These are phyloP conservation scores for Aspergillus ustus DNA, from an alignment of 2,329 filamentous ascomycete genomes.

Conservation along the genomic window DNA sequence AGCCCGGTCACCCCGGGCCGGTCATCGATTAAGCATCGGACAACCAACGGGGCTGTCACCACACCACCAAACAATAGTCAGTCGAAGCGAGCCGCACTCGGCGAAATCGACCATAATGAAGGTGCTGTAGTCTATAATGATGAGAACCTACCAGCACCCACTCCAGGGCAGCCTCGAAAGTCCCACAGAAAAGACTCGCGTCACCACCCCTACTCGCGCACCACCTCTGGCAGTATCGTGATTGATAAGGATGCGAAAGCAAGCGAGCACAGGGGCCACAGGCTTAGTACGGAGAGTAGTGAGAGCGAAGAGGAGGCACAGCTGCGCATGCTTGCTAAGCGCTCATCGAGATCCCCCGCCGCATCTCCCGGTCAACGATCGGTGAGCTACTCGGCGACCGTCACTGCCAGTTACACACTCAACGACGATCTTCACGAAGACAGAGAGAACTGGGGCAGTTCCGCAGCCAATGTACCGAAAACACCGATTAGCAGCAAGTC, in stretches of 20 bases:
- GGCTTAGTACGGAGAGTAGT: constrained; percentile 60
- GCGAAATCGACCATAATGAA: constrained; percentile 87
- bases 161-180: constrained; percentile 93
- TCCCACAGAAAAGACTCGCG: constrained; percentile 75
- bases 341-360: constrained; percentile 67
- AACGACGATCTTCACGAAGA: constrained; percentile 69
- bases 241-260: constrained; percentile 37
- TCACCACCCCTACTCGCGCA: constrained; percentile 73
- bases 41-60: constrained; percentile 71
- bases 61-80: constrained; percentile 82
- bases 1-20: constrained; percentile 59
- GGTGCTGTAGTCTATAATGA: constrained; percentile 58
- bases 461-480: constrained; percentile 44
- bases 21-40: constrained; percentile 63
- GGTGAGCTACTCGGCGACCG: constrained; percentile 74
- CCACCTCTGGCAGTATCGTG: constrained; percentile 51
- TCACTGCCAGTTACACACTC: constrained; percentile 68
- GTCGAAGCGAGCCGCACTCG: constrained; percentile 81
- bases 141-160: constrained; percentile 91
- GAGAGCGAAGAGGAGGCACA: constrained; percentile 86
- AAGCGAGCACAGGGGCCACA: constrained; percentile 56
- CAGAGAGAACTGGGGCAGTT: constrained; percentile 66
- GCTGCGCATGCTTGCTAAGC: constrained; percentile 73
- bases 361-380: constrained; percentile 68
- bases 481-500: constrained; percentile 63